Conservation (phyloP, 768 basidiomycete genomes). For the Floccularia luteovirens region DNA sequence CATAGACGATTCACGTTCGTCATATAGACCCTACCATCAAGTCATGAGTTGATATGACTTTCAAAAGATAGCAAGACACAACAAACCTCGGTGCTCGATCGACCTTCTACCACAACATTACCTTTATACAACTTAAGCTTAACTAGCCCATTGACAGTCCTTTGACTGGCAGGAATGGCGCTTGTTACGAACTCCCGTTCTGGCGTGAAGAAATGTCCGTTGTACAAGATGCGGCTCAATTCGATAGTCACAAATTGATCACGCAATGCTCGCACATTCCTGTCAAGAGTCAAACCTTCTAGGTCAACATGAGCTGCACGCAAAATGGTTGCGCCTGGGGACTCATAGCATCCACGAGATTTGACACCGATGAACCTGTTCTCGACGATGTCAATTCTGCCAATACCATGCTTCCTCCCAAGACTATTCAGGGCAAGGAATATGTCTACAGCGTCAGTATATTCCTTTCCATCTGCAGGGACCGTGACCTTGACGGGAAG, state of each 20-base stretch:
- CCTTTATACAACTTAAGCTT: constrained; percentile 93
- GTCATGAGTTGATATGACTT: neutral
- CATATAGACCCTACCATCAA: constrained; percentile 87
- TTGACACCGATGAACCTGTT: constrained; percentile 99
- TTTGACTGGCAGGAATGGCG: constrained; percentile 88
- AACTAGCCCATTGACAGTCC: constrained; percentile 93
- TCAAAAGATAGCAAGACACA: neutral
- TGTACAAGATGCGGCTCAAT: constrained; percentile 89
- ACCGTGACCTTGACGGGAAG: constrained; percentile 80
- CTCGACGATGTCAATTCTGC: constrained; percentile 98
- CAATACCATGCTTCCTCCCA: constrained; percentile 91
- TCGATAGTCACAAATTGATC: constrained; percentile 94
- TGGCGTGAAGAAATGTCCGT: constrained; percentile 99
- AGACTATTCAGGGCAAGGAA: constrained; percentile 89
- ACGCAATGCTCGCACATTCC: constrained; percentile 89
- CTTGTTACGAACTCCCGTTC: constrained; percentile 93
- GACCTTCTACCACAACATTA: constrained; percentile 90
- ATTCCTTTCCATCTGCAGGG: constrained; percentile 41
- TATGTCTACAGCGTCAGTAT: constrained; percentile 93
- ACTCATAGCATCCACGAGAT: constrained; percentile 99
- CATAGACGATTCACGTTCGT: constrained; percentile 94
- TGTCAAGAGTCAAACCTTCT: constrained; percentile 96
- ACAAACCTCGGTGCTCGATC: constrained; percentile 76
- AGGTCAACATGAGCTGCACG: constrained; percentile 93
- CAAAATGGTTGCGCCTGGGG: constrained; percentile 93